These are phyloP conservation scores for Thyridium curvatum DNA, from an alignment of 2,329 filamentous ascomycete species.

Conservation along the genomic window DNA sequence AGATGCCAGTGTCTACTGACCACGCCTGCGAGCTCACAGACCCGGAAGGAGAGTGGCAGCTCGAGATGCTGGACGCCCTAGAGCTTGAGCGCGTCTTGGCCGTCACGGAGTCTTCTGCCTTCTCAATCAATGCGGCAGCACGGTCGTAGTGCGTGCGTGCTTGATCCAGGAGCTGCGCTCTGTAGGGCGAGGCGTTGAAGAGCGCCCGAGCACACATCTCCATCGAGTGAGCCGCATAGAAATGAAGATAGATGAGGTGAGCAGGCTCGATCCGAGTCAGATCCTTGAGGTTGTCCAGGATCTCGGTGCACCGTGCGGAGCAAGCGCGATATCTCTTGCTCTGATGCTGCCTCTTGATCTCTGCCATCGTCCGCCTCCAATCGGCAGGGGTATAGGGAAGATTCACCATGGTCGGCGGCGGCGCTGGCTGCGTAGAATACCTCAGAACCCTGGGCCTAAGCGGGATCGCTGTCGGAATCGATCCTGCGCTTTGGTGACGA, in stretches of 20 bases:
- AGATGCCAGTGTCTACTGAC: slow-evolving; percentile 33
- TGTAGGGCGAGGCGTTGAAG: slow-evolving; percentile 36
- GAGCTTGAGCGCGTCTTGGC: slow-evolving; percentile 29
- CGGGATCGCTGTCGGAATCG: not conserved
- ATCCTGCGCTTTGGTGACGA: too few relatives aligned
- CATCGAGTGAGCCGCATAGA: slow-evolving; percentile 55
- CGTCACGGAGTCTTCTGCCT: slow-evolving; percentile 33
- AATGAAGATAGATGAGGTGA: slow-evolving; percentile 53
- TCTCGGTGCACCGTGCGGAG: slow-evolving; percentile 44
- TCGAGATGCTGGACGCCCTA: slow-evolving; percentile 26
- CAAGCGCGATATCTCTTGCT: slow-evolving; percentile 46
- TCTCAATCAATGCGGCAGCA: slow-evolving; percentile 39
- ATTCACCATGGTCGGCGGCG: slow-evolving; percentile 11
- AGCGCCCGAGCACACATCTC: slow-evolving; percentile 49
- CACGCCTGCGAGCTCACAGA: slow-evolving; percentile 38
- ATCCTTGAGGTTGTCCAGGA: slow-evolving; percentile 41
- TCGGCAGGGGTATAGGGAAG: slow-evolving; percentile 39
- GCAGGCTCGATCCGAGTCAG: slow-evolving; percentile 39
- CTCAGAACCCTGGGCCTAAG: slow-evolving; percentile 12
- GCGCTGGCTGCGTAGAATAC: slow-evolving; percentile 9
- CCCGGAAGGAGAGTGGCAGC: slow-evolving; percentile 37
- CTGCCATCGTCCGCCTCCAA: slow-evolving; percentile 43
- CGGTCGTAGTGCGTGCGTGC: slow-evolving; percentile 45
- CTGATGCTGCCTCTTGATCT: slow-evolving; percentile 48
- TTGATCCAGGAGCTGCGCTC: slow-evolving; percentile 41